Base-by-base conservation (phyloP, 257 asterid genomes). In the Plantago ovata region DNA sequence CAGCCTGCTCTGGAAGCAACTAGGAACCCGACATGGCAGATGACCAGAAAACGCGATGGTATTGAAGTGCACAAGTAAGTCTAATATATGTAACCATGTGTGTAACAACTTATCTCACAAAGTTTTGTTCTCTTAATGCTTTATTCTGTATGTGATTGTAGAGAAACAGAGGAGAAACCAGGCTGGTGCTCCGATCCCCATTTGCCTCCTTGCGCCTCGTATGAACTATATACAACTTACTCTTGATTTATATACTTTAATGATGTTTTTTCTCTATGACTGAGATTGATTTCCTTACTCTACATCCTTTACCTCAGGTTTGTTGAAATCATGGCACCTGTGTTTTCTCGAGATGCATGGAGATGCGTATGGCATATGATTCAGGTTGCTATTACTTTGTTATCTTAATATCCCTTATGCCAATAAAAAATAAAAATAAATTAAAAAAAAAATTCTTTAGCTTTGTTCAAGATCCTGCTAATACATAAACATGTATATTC, bases 251-350 rank as follows among this genome's bases (percentile, higher is more conserved):
- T 12, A 39, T 38, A 9, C 19, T 18, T 7, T 36, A 16, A 44
- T 41, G 23, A 33, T 46, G 2, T 8, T 57, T 10, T 28, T 42
- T 14, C 24, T 7, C 10, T 28, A 12, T 20, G 32, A 41, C 23
- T 15, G 9, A 21, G 47, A 18, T 28, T 53, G 3, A 28, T 45
- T 39, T 10, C 4, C 15, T 42, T 19, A 22, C 16, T 53, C 36
- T 38, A 53, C 16, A 28, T 40, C 21, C 24, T 2, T 33, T 9
- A n/a, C 52, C 40, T 61, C 85, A 91, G 98, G 61, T 91, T 91
- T 66, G 87, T 91, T 23, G 98, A 91, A 80, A 87, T 91, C 72
- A 87, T 87, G 98, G 95, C 98, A 43, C 96, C 96, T 3, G 95
- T 91, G 19, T 91, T 91, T 73, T 91, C 96, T 64, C 84, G 94